Evolutionary conservation across 176 grass and related monocot genomes (phyloP).

Genomic region (Saccharum officinarum): DNA sequence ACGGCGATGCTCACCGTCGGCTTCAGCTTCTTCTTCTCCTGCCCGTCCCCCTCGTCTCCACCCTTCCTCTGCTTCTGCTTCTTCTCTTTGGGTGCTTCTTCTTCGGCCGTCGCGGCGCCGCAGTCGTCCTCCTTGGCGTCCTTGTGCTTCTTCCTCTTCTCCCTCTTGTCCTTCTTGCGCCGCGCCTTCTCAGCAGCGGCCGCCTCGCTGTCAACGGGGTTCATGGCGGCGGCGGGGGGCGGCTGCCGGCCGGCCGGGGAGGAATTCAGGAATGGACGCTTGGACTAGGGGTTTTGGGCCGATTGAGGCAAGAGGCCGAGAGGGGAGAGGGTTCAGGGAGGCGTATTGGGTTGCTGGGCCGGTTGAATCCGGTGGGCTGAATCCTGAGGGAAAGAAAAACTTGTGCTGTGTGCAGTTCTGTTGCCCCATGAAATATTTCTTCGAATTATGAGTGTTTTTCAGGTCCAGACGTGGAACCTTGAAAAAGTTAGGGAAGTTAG

Average conservation of each 20-base stretch:
- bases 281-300: background rate
- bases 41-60: background rate
- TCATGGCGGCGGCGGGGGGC: conserved; percentile 22
- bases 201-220: conserved; percentile 9
- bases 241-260: background rate
- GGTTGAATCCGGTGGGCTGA: background rate
- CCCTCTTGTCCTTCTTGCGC: conserved; percentile 41
- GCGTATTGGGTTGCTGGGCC: background rate
- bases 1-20: conserved; percentile 82
- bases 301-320: background rate
- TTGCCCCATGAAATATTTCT: background rate
- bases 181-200: conserved; percentile 13
- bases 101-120: conserved; percentile 26
- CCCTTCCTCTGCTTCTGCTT: conserved; percentile 40
- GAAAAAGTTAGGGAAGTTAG: background rate
- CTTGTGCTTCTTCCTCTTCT: conserved; percentile 49
- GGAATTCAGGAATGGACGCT: background rate
- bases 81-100: conserved; percentile 21
- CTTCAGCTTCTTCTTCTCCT: conserved; percentile 33
- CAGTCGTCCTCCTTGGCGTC: conserved; percentile 19
- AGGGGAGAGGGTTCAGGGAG: background rate
- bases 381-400: background rate
- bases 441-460: background rate
- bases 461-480: too few species aligned
- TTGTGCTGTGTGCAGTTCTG: too few species aligned